These are phyloP conservation scores for Monilinia fructicola DNA, from an alignment of 2,329 filamentous ascomycete species.

Conservation along the genomic window DNA sequence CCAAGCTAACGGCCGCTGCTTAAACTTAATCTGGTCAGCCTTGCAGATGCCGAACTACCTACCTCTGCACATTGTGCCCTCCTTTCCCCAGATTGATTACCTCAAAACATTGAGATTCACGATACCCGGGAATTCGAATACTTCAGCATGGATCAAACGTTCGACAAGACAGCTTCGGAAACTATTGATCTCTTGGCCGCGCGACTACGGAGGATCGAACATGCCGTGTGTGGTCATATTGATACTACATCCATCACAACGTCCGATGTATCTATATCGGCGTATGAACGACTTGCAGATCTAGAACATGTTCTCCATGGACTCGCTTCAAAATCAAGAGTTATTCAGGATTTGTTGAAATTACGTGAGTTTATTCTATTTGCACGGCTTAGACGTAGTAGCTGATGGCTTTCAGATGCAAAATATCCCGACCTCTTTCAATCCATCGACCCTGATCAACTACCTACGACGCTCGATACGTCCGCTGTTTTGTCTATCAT, in stretches of 20 bases:
- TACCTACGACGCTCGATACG: constrained; percentile 37
- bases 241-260: constrained; percentile 22
- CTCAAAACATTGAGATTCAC: not conserved
- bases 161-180: constrained; percentile 38
- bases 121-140: not conserved
- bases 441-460: constrained; percentile 30
- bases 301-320: constrained; percentile 35
- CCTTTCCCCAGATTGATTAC: constrained; percentile 22
- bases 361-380: constrained; percentile 33
- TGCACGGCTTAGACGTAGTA: not conserved
- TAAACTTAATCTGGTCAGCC: constrained; percentile 17
- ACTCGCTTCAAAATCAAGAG: constrained; percentile 38
- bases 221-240: constrained; percentile 34
- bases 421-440: constrained; percentile 41
- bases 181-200: constrained; percentile 40
- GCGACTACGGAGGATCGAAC: constrained; percentile 38
- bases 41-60: not conserved
- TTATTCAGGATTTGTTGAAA: constrained; percentile 39
- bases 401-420: constrained; percentile 35
- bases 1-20: not conserved
- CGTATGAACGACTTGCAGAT: constrained; percentile 27
- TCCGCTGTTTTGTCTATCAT: constrained; percentile 37
- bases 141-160: constrained; percentile 35
- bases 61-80: not conserved
- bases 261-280: constrained; percentile 25